Base-by-base conservation (phyloP, 2,329 filamentous ascomycete species). In the Cryoendolithus antarcticus region DNA sequence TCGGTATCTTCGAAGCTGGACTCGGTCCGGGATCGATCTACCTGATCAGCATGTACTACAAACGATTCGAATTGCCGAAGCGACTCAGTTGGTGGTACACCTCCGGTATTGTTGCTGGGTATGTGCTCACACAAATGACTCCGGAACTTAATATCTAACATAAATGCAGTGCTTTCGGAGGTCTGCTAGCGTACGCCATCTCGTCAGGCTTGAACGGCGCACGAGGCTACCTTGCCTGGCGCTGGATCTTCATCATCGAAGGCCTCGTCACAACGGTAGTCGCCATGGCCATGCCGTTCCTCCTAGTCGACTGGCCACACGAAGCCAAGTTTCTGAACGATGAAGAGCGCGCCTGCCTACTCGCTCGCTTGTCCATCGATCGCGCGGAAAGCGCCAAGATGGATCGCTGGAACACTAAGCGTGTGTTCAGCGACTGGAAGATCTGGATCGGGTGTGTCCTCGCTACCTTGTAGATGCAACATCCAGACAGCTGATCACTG, bases 241-340 rank as follows among this genome's bases (percentile, higher is more conserved):
- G 53, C 30, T 57, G 57, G 54, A 76, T 85, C 39, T 72, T 85
- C 66, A 69, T 73, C 9, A 75, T 84, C 30, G 79, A 84, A 55
- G 80, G 80, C 15, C 65, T 67, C n/a, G 66, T 79, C 41, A 83
- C 79, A 1, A 61, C 83, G 52, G n/a, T 21, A 5, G 30, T 40
- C 21, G 41, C 35, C 19, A 35, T 39, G 11, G 34, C 37, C 15
- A 32, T 35, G 5, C 29, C 37, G n/a, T 43, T 42, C 31, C 11
- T 42, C 4, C 30, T 42, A 9, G 35, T 42, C 13, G 40, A 42
- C 24, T 80, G 81, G 43, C 80, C 80, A 1, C 32, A 34, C 4
- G 21, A 35, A 30, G 43, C 46, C 9, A 45, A 35, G 12, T 48
- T 44, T 4, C 24, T 48, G 1, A 35, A 34, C 5, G 35, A 34